phyloP scores from a whole-genome alignment of 192 early-diverging fungal genomes.

The Coemansia sp. region DNA sequence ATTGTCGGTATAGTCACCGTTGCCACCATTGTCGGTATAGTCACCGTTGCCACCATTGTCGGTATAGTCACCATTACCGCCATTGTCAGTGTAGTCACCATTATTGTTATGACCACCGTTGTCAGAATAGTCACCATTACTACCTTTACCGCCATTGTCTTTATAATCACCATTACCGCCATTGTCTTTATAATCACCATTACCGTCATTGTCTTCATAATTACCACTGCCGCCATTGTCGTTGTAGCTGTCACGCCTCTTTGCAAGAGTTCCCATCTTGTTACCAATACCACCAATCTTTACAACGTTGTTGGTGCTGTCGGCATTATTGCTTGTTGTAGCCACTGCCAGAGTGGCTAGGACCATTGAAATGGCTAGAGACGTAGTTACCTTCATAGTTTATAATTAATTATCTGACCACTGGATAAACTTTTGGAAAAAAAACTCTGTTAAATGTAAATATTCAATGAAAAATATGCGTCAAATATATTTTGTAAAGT shows the following conservation, averaged over 20 bases:
- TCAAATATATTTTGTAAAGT: too few relatives aligned
- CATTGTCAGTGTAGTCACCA: too few relatives aligned
- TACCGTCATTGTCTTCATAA: neutral
- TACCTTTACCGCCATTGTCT: neutral
- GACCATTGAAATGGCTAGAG: neutral
- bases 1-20: too few relatives aligned
- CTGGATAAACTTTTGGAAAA: neutral
- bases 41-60: too few relatives aligned
- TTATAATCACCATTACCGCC: neutral
- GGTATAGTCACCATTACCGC: too few relatives aligned
- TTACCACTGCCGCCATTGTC: too few relatives aligned
- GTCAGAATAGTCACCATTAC: neutral
- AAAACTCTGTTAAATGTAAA: neutral
- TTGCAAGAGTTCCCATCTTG: too few relatives aligned
- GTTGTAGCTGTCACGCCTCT: too few relatives aligned
- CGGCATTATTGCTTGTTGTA: neutral
- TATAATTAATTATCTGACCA: neutral
- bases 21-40: too few relatives aligned
- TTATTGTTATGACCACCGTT: constrained; percentile 2
- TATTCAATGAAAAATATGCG: neutral
- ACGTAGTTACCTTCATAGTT: constrained; percentile 1
- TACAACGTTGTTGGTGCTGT: too few relatives aligned
- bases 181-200: neutral
- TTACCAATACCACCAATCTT: too few relatives aligned
- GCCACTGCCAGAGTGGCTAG: constrained; percentile 3